A percentile compares a stretch with the other conserved stretches of the same genome.
Conservation (phyloP, 495 filamentous ascomycete genomes). For the Chaetomium fimeti region DNA sequence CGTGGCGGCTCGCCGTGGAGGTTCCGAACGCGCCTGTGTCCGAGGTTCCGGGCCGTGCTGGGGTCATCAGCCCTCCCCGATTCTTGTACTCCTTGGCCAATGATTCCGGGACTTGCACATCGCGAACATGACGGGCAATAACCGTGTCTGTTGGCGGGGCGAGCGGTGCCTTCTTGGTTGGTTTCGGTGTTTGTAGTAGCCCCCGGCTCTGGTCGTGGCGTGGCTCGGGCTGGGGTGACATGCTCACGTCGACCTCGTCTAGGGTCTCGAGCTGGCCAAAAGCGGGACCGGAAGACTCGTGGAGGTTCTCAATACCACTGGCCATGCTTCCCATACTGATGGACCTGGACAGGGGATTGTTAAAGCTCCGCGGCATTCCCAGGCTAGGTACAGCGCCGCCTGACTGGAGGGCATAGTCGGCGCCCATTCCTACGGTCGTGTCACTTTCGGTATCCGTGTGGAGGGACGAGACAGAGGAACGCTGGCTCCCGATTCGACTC, state of each 20-base stretch:
- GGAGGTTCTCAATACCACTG: slow-evolving; percentile 79
- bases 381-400: slow-evolving; percentile 68
- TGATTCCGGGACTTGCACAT: slow-evolving; percentile 86
- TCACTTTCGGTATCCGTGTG: slow-evolving; percentile 66
- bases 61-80: slow-evolving; percentile 54
- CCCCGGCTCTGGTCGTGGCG: slow-evolving; percentile 30
- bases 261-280: slow-evolving; percentile 53
- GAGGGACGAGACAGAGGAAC: slow-evolving; percentile 74
- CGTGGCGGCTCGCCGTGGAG: slow-evolving; percentile 56
- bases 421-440: slow-evolving; percentile 62
- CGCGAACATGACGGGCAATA: slow-evolving; percentile 80
- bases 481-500: slow-evolving; percentile 71
- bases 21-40: slow-evolving; percentile 36
- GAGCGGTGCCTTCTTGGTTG: slow-evolving; percentile 45
- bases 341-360: slow-evolving; percentile 65
- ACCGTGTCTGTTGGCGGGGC: slow-evolving; percentile 78
- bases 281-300: slow-evolving; percentile 51
- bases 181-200: slow-evolving; percentile 46
- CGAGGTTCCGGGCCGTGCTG: slow-evolving; percentile 56
- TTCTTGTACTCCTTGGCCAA: slow-evolving; percentile 77
- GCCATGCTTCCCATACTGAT: slow-evolving; percentile 92
- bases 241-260: slow-evolving; percentile 44
- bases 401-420: slow-evolving; percentile 81
- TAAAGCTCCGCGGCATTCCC: slow-evolving; percentile 53
- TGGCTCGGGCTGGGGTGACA: slow-evolving; percentile 33